A percentile compares a stretch with the other conserved stretches of the same genome.
phyloP scores from a whole-genome alignment of 495 filamentous ascomycete species.

The Pseudotulostoma volvatum region DNA sequence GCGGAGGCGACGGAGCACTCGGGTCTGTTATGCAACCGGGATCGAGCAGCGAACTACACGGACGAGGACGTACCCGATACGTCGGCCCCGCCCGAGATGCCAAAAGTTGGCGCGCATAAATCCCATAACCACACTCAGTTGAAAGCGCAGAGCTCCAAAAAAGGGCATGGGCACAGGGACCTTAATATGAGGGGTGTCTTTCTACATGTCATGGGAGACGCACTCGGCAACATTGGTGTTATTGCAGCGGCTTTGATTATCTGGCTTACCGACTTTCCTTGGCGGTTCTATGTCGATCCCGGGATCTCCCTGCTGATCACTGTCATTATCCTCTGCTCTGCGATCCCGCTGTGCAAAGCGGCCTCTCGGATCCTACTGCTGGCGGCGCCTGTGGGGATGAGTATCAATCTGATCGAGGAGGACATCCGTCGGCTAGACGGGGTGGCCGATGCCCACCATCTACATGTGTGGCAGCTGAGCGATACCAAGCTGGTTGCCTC shows the following conservation, averaged over 20 bases:
- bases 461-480: conserved; percentile 94
- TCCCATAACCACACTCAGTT: conserved; percentile 71
- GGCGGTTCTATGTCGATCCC: conserved; percentile 72
- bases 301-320: conserved; percentile 93
- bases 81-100: conserved; percentile 2
- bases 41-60: conserved; percentile 24
- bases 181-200: conserved; percentile 98
- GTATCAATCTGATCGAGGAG: conserved; percentile 75
- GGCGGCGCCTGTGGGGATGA: conserved; percentile 74
- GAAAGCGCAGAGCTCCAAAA: conserved; percentile 39
- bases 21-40: conserved; percentile 17
- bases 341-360: conserved; percentile 82
- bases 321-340: conserved; percentile 78
- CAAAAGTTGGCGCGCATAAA: conserved; percentile 23
- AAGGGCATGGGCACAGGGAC: conserved; percentile 64
- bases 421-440: conserved; percentile 76
- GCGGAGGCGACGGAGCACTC: conserved; percentile 23
- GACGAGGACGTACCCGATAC: conserved; percentile 14
- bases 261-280: conserved; percentile 59
- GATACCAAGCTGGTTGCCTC: conserved; percentile 86
- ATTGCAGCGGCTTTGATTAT: conserved; percentile 87
- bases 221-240: conserved; percentile 91
- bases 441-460: conserved; percentile 76
- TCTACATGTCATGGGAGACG: conserved; percentile 90
- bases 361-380: conserved; percentile 89